Conservation (phyloP, 2,329 filamentous ascomycete species). For the Trichoderma semiorbis region DNA sequence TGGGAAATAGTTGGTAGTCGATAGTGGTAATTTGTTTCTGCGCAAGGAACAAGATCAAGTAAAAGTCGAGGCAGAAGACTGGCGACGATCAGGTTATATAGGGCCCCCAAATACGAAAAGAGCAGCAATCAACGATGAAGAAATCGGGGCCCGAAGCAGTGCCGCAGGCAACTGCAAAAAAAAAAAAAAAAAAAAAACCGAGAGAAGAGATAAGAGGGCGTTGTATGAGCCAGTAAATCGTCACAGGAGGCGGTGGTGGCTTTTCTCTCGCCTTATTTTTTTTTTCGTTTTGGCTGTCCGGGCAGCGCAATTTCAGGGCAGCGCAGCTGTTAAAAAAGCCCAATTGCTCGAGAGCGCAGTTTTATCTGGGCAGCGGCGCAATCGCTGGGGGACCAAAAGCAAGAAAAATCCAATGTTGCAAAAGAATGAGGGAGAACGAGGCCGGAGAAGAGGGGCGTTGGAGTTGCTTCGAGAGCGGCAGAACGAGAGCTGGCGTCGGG, state of each 20-base stretch:
- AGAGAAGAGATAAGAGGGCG: no score
- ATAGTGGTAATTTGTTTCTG: no score
- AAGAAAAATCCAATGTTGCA: background rate
- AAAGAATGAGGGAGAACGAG: background rate
- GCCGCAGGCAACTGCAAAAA: no score
- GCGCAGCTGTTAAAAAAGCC: background rate
- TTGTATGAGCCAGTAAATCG: background rate
- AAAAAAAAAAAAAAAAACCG: no score
- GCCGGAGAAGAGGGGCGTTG: background rate
- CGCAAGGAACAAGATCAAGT: background rate
- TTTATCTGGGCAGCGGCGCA: background rate
- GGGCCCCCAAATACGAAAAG: no score
- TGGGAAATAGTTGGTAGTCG: no score
- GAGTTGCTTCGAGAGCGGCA: background rate
- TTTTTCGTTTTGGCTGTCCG: no score
- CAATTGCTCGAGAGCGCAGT: background rate
- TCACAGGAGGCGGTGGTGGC: background rate
- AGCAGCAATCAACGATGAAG: no score
- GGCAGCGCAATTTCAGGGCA: background rate
- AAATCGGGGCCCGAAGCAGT: background rate
- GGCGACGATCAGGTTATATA: background rate
- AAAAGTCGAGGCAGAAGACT: background rate
- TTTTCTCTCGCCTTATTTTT: background rate
- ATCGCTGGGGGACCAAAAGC: background rate
- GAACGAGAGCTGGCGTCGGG: background rate